Conservation (phyloP, 345 rosid species). For the Pistacia atlantica region DNA sequence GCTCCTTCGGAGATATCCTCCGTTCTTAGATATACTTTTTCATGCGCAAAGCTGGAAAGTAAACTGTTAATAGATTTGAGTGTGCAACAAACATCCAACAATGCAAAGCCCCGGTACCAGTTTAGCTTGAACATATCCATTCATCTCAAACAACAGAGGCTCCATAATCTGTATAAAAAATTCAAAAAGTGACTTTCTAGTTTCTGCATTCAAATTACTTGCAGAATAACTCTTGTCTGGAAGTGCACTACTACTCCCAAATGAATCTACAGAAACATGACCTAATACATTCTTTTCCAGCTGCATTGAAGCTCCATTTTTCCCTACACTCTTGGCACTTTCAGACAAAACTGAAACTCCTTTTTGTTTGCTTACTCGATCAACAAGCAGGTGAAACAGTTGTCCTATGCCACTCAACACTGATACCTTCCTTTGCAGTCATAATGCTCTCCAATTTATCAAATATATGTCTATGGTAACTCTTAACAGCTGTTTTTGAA, state of each 20-base stretch:
- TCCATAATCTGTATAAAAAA: conserved; percentile 84
- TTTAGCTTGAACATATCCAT: conserved; percentile 41
- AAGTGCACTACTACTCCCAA: conserved; percentile 29
- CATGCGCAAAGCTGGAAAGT: conserved; percentile 51
- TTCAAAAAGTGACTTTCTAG: conserved; percentile 67
- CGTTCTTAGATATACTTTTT: conserved; percentile 61
- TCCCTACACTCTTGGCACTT: conserved; percentile 31
- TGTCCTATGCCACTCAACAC: conserved; percentile 59
- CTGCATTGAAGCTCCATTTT: conserved; percentile 36
- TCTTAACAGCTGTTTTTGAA: conserved; percentile 43
- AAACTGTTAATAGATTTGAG: conserved; percentile 60
- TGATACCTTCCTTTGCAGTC: conserved; percentile 44
- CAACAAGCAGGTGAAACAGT: conserved; percentile 64
- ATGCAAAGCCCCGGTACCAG: conserved; percentile 35
- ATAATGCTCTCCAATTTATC: conserved; percentile 55
- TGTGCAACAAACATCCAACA: conserved; percentile 47
- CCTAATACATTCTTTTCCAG: conserved; percentile 26
- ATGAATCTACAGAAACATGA: conserved; percentile 23
- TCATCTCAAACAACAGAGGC: conserved; percentile 66
- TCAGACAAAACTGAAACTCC: conserved; percentile 43
- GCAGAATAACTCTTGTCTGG: conserved; percentile 40
- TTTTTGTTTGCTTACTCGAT: conserved; percentile 58
- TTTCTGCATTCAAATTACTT: conserved; percentile 56
- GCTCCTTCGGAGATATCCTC: conserved; percentile 85
- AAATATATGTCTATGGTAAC: conserved; percentile 88